Base-by-base conservation (phyloP, 768 basidiomycete genomes). In the Lentinula raphanica region DNA sequence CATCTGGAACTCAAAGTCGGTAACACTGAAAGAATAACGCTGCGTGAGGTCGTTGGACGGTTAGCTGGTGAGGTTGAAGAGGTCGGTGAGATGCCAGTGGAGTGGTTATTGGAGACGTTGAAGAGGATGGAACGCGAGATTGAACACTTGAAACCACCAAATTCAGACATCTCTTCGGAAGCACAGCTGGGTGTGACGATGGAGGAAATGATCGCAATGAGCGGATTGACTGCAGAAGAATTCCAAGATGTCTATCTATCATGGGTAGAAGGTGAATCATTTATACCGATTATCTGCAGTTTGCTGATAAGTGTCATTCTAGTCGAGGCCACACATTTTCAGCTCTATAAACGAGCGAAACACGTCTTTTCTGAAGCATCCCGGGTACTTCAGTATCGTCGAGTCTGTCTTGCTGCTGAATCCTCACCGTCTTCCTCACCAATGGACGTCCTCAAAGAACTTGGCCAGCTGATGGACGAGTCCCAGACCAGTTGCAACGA, bases 241-340 rank as follows among this genome's bases (percentile, higher is more conserved):
- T 92, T 94, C 71, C 67, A 80, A 25, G 76, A 86, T 27, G 76
- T 88, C 2, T 93, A 89, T 68, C 74, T 93, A 31, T 85, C 85
- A 2, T 91, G 87, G 87, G 84, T 92, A 11, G 84, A 90, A 66
- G 87, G 90, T 91, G 59, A 15, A 35, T 17, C 7, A 1, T 13
- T 28, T 13, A 8, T 7, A 28, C 13, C 28, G 5, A 29, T 48
- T 7, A 13, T 48, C 5, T n/a, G 35, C 46, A 31, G 46, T 31
- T 38, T 38, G 19, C 62, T n/a, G 53, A 56, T 35, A 50, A 39
- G 29, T 51, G 35, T 32, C 32, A 31, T 53, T 61, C 2, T 66
- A 91, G 92, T 92, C 38, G 87, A 94, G 70, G 84, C 90, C 12
- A 84, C 82, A 1, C 76, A 85, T 69, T 94, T 94, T 75, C 87